These are phyloP conservation scores for Zoysia pacifica DNA, from an alignment of 176 grass and related monocot species.

Conservation along the genomic window DNA sequence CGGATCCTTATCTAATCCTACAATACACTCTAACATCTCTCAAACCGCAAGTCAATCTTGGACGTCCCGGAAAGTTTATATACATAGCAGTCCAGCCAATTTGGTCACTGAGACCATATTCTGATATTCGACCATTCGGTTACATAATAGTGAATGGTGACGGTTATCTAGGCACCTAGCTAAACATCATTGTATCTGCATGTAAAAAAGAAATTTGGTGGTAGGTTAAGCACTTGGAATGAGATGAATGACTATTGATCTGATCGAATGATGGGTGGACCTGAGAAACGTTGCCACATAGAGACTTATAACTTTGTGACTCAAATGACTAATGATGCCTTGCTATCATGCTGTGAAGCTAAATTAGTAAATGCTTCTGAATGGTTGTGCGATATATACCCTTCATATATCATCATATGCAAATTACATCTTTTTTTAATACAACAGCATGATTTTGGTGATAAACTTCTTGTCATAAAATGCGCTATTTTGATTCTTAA, in stretches of 20 bases:
- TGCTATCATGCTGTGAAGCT: not conserved
- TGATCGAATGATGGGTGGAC: not conserved
- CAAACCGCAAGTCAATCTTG: not conserved
- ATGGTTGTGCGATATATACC: too few species aligned
- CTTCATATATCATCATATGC: too few species aligned
- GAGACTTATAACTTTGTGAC: not conserved
- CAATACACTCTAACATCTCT: too few species aligned
- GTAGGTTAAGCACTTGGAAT: not conserved
- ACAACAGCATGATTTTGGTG: not conserved
- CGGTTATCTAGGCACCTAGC: not conserved
- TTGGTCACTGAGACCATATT: not conserved
- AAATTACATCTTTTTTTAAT: not conserved
- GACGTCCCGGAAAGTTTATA: not conserved
- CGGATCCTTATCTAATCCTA: too few species aligned
- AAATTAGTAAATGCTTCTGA: not conserved
- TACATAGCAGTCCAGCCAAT: not conserved
- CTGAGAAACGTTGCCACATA: not conserved
- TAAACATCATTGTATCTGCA: not conserved
- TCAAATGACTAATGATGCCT: not conserved
- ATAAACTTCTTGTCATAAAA: not conserved
- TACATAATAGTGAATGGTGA: not conserved
- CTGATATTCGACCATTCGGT: not conserved
- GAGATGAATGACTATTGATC: not conserved
- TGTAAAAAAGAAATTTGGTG: not conserved
- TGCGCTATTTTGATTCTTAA: slow-evolving; percentile 17